Percentiles rank a stretch among this genome's conserved stretches.
Conservation (phyloP, 257 asterid genomes). For the Ballota nigra region DNA sequence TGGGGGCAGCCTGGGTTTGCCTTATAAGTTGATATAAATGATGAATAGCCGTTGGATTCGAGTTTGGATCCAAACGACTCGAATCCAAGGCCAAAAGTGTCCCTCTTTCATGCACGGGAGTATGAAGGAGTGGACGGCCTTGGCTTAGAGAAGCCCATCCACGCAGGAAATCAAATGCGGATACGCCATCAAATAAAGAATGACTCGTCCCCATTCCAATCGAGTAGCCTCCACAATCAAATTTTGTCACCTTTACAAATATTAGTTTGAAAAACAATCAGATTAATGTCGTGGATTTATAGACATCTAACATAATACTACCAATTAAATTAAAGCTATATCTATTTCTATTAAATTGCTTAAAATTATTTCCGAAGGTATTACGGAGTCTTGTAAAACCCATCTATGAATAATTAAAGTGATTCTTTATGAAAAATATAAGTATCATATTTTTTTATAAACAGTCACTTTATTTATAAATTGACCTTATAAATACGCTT, state of each 20-base stretch:
- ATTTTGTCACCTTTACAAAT: conserved; percentile 25
- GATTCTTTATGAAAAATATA: no score
- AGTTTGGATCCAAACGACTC: background rate
- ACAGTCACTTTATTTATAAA: no score
- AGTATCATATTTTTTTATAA: no score
- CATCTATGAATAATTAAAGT: no score
- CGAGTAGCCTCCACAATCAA: conserved; percentile 33
- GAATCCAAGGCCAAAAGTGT: background rate
- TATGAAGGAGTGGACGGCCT: background rate
- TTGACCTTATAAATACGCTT: no score
- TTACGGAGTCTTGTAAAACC: no score
- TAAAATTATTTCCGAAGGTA: no score
- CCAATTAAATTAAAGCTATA: no score
- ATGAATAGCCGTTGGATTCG: conserved; percentile 25
- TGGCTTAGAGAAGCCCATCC: conserved; percentile 30
- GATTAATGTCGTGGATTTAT: background rate
- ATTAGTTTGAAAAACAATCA: background rate
- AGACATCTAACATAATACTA: no score
- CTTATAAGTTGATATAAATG: conserved; percentile 29
- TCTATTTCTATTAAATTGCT: no score
- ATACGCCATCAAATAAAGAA: conserved; percentile 29
- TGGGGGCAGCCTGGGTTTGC: background rate
- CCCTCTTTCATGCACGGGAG: conserved; percentile 28
- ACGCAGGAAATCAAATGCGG: conserved; percentile 28
- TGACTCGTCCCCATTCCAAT: conserved; percentile 30